Percentiles rank a stretch among this genome's conserved stretches.
Conservation (phyloP, 164 flowering plant species). For the Stephania yunnanensis region DNA sequence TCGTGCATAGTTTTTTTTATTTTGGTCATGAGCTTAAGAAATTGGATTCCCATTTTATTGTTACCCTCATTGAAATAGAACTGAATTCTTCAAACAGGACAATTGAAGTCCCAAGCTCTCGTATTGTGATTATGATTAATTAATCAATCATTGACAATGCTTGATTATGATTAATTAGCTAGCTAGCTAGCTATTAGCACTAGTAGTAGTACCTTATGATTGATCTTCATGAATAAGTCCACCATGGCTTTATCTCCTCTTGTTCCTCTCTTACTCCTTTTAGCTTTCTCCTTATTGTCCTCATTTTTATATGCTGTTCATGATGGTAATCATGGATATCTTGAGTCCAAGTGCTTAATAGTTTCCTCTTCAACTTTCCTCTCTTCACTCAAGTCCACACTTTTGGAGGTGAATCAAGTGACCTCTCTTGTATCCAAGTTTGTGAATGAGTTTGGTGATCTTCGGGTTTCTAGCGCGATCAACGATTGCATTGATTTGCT, state of each 20-base stretch:
- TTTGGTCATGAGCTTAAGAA: too few relatives aligned
- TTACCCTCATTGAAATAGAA: too few relatives aligned
- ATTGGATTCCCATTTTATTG: too few relatives aligned
- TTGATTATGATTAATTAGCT: too few relatives aligned
- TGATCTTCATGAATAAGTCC: background rate
- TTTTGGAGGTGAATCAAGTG: constrained; percentile 31
- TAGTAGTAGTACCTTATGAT: background rate
- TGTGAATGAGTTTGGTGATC: constrained; percentile 31
- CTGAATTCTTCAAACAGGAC: too few relatives aligned
- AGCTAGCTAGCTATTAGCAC: too few relatives aligned
- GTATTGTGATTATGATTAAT: too few relatives aligned
- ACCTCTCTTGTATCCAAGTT: constrained; percentile 39
- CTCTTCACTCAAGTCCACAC: constrained; percentile 32
- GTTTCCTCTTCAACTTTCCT: constrained; percentile 37
- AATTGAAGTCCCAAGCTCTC: too few relatives aligned
- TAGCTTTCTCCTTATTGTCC: background rate
- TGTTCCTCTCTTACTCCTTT: constrained; percentile 1
- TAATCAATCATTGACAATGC: too few relatives aligned
- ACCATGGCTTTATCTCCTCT: background rate
- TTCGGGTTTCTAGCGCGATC: constrained; percentile 56
- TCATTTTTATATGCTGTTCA: background rate
- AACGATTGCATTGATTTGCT: constrained; percentile 82
- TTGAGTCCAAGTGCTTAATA: constrained; percentile 25
- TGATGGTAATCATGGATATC: background rate
- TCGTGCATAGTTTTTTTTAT: too few relatives aligned